Evolutionary conservation across 257 asterid genomes (phyloP), one percentile per base, ranked within the genome.

Genomic region (Rehmannia glutinosa): DNA sequence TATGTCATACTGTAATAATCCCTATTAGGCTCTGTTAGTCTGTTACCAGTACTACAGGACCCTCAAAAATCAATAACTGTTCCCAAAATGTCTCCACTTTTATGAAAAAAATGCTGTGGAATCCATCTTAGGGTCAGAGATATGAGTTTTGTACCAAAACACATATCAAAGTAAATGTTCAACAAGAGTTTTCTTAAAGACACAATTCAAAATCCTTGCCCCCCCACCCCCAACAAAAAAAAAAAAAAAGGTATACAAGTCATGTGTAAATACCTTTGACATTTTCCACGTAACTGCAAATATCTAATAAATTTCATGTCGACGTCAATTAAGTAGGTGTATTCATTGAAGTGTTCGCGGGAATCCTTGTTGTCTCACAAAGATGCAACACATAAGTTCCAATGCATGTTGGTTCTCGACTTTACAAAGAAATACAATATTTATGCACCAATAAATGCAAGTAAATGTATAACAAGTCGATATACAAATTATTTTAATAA

Each of bases 231-330:
- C 5, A 36, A 7, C 9, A 23, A 21, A 23, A 2, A 6, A 16
- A 7, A 35, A 11, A 36, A 52, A n/a, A n/a, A n/a, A n/a, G n/a
- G n/a, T n/a, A 16, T 3, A 46, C 28, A 46, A 49, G n/a, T 23
- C 41, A 58, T 57, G 20, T 21, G 58, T 69, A 45, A 32, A 45
- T 17, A 49, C n/a, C 60, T 35, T 69, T 20, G 70, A 20, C 9
- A 8, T 32, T 64, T 62, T 62, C 21, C 42, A 6, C 59, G 9
- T 58, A 20, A 28, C 30, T 69, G 25, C 65, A 55, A 6, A 41
- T 54, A 25, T 55, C 8, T 13, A 46, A 19, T 69, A 46, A 51
- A 46, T 21, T 41, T 5, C 35, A 68, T 46, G 7, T 10, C 16
- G 1, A 35, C 24, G 47, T 16, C 64, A 41, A 2, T 62, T 62